phyloP scores from a whole-genome alignment of 306 rosid species.

The Acacia confusa region DNA sequence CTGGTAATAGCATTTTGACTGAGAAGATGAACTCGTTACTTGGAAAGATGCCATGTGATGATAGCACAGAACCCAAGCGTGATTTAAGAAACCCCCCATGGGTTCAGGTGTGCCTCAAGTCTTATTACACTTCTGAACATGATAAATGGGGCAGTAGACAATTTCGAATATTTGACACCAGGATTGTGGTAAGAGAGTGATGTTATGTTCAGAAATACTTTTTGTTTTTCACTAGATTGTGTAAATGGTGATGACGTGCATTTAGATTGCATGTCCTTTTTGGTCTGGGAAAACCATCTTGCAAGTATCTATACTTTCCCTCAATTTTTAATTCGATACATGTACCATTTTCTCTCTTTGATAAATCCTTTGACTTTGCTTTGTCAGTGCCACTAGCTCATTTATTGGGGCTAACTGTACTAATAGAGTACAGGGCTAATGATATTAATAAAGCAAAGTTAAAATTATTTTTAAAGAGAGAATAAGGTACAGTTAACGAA shows the following conservation, averaged over 20 bases:
- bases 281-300: too few relatives aligned
- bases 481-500: too few relatives aligned
- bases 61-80: not conserved
- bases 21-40: constrained; percentile 52
- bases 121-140: constrained; percentile 36
- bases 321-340: too few relatives aligned
- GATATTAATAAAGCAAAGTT: too few relatives aligned
- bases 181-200: constrained; percentile 24
- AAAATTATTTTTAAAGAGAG: too few relatives aligned
- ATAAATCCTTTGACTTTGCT: too few relatives aligned
- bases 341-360: too few relatives aligned
- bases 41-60: constrained; percentile 38
- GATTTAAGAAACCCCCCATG: constrained; percentile 71
- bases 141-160: constrained; percentile 40
- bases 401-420: too few relatives aligned
- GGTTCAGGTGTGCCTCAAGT: constrained; percentile 54
- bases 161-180: constrained; percentile 53
- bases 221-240: not conserved
- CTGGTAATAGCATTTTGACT: constrained; percentile 29
- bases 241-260: not conserved
- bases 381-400: too few relatives aligned
- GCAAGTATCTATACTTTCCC: too few relatives aligned
- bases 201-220: not conserved
- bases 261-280: not conserved
- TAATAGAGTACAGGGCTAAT: too few relatives aligned